Conservation (phyloP, 2,329 filamentous ascomycete species). For the Huntiella omanensis region DNA sequence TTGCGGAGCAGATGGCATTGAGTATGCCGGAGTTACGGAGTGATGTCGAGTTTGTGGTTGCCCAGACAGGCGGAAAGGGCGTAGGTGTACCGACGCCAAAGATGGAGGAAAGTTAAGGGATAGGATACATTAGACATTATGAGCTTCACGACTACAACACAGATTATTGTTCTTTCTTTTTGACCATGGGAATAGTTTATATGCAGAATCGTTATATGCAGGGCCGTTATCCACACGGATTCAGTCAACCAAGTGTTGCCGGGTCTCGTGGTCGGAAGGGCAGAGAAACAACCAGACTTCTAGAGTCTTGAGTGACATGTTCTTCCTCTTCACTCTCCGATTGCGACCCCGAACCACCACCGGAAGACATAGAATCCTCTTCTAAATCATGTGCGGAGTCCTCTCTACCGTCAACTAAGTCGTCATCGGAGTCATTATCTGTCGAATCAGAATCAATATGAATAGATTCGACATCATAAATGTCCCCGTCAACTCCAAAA, state of each 20-base stretch:
- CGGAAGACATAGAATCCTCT: background rate
- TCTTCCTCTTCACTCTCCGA: background rate
- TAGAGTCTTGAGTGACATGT: background rate
- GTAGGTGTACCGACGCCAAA: slow-evolving; percentile 1
- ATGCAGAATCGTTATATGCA: too few relatives aligned
- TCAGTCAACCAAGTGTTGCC: too few relatives aligned
- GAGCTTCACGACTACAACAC: too few relatives aligned
- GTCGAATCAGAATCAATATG: slow-evolving; percentile 7
- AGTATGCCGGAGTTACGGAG: slow-evolving; percentile 40
- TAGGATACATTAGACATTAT: background rate
- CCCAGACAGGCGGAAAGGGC: slow-evolving; percentile 20
- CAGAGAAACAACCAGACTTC: too few relatives aligned
- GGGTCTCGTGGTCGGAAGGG: too few relatives aligned
- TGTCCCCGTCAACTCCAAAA: slow-evolving; percentile 16
- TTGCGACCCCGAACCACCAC: background rate
- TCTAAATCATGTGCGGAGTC: background rate
- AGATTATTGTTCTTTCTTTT: too few relatives aligned
- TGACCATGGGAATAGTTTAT: background rate
- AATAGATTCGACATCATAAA: slow-evolving; percentile 11
- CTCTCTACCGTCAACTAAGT: slow-evolving; percentile 18
- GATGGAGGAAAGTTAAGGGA: background rate
- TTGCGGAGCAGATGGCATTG: slow-evolving; percentile 37
- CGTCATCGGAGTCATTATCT: slow-evolving; percentile 14
- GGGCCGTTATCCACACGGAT: too few relatives aligned
- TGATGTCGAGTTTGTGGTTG: slow-evolving; percentile 33